Evolutionary conservation across 2,329 filamentous ascomycete genomes (phyloP), one percentile per base, ranked within the genome.

Genomic region (Clarireedia homoeocarpa): DNA sequence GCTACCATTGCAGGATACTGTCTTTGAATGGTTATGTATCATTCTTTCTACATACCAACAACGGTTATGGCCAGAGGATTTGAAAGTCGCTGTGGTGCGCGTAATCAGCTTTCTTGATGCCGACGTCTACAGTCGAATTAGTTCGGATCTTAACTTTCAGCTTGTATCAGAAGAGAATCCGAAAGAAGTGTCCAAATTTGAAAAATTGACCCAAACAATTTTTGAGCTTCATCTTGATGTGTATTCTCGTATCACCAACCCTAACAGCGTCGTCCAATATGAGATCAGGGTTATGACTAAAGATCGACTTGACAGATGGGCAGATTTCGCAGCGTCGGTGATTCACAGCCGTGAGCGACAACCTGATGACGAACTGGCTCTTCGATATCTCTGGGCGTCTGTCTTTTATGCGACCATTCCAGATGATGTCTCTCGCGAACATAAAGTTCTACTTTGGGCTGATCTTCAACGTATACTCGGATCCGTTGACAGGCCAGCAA

Each of bases 211-310:
- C 1, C 75, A 88, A 65, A 76, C 77, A 2, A 70, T 88, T 3
- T 86, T 84, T 61, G 85, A 88, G 67, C 70, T 88, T 34, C 84
- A 88, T 63, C 73, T 88, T 5, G 84, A 88, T 64, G 73, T 85
- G 7, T 85, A 83, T 66, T 78, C 78, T 5, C 71, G 79, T n/a
- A 81, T 85, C 62, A 84, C 80, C 50, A 79, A 79, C 60, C 77
- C 81, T 0, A 77, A 77, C 61, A 84, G 78, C 61, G 76, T 80
- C 24, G 75, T 82, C 5, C 75, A 80, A 57, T 63, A 70, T 30
- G 72, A 71, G 5, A 80, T 75, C n/a, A 74, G 78, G 38, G 65
- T 73, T 4, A 60, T 76, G 7, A 82, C 86, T 63, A 76, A 75
- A 53, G 79, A 85, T 64, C 77, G 83, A 14, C 69, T 87, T 7